Conservation (phyloP, 106 monocot genomes). For the Allium cepa region DNA sequence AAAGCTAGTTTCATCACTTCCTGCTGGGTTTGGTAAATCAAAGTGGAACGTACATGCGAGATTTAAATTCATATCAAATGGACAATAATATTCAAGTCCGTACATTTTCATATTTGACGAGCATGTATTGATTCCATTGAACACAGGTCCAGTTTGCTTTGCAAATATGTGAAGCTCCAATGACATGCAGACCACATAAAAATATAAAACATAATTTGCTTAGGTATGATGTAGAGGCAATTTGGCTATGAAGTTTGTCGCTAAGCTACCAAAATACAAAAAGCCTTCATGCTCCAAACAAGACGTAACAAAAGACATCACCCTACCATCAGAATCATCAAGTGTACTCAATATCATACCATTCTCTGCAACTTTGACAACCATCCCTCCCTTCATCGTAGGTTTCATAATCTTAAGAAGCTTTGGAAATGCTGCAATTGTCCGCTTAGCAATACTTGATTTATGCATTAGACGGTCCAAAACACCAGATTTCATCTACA, state of each 20-base stretch:
- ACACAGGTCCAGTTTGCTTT: too few species aligned
- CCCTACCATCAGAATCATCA: conserved; percentile 26
- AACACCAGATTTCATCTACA: conserved; percentile 14
- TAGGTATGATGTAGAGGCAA: conserved; percentile 3
- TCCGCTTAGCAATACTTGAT: conserved; percentile 9
- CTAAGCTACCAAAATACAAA: conserved; percentile 34
- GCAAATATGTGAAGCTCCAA: too few species aligned
- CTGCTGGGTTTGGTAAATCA: too few species aligned
- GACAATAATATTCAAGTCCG: too few species aligned
- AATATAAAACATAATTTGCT: too few species aligned
- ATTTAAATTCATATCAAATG: too few species aligned
- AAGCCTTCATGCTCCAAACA: conserved; percentile 23
- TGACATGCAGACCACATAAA: too few species aligned
- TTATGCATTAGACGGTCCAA: conserved; percentile 15
- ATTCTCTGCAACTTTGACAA: conserved; percentile 11
- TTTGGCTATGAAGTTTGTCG: conserved; percentile 24
- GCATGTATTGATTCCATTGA: too few species aligned
- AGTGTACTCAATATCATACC: conserved; percentile 23
- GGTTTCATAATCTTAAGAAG: conserved; percentile 3
- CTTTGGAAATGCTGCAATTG: conserved; percentile 15
- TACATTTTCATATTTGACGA: too few species aligned
- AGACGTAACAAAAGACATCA: conserved; percentile 38
- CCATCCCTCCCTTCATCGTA: conserved; percentile 5
- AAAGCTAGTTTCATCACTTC: too few species aligned
- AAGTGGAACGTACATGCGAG: too few species aligned